Percentiles rank a stretch among this genome's conserved stretches.
These are phyloP conservation scores for Hortaea sp. DNA, from an alignment of 2,329 filamentous ascomycete species.

Conservation along the genomic window DNA sequence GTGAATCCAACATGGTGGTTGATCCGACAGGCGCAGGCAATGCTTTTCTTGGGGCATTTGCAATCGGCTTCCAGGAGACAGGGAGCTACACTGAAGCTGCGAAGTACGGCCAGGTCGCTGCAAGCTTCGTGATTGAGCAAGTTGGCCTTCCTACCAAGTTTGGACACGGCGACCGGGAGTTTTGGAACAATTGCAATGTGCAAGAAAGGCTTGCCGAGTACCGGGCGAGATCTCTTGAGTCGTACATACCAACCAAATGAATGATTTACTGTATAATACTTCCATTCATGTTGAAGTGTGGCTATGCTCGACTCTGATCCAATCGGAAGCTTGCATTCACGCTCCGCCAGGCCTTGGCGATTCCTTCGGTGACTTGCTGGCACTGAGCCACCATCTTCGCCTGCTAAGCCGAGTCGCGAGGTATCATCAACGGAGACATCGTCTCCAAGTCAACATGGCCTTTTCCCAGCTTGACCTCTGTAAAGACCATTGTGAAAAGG, in stretches of 20 bases:
- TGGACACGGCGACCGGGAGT: conserved; percentile 26
- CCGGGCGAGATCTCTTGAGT: not conserved
- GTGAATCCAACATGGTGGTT: conserved; percentile 10
- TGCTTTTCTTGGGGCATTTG: conserved; percentile 21
- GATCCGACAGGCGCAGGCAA: conserved; percentile 21
- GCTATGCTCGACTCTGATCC: not conserved
- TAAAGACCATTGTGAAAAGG: too few relatives aligned
- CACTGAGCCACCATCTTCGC: too few relatives aligned
- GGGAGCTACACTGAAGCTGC: conserved; percentile 12
- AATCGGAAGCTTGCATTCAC: not conserved
- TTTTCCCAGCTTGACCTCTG: too few relatives aligned
- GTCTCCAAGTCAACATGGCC: too few relatives aligned
- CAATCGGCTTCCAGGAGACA: conserved; percentile 15
- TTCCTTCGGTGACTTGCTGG: too few relatives aligned
- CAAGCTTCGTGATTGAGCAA: conserved; percentile 19
- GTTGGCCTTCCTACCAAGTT: conserved; percentile 30
- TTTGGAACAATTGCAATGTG: conserved; percentile 38
- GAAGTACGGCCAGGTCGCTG: conserved; percentile 16
- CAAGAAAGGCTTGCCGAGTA: conserved; percentile 32
- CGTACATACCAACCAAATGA: too few relatives aligned
- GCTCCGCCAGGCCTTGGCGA: too few relatives aligned
- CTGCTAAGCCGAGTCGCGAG: too few relatives aligned
- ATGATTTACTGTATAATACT: too few relatives aligned
- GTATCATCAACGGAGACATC: too few relatives aligned
- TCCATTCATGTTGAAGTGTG: not conserved